phyloP scores from a whole-genome alignment of 345 rosid species.

The Gossypium ekmanianum region DNA sequence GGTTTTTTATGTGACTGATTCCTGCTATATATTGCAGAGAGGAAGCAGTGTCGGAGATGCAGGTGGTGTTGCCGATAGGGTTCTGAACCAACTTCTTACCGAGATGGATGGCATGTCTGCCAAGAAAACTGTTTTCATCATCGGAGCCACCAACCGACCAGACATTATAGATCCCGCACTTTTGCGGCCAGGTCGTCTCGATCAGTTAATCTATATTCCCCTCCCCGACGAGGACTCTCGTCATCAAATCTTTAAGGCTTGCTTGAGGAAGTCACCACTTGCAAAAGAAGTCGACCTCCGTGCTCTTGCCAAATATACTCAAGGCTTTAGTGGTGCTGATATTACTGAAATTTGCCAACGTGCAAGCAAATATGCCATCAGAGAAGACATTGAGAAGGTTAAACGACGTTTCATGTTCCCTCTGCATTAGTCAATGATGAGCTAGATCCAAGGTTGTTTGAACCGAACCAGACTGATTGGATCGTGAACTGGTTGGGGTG shows the following conservation, averaged over 20 bases:
- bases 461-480: too few species aligned
- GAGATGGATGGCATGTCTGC: slow-evolving; percentile 99
- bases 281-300: slow-evolving; percentile 82
- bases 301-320: slow-evolving; percentile 86
- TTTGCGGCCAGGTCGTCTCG: slow-evolving; percentile 90
- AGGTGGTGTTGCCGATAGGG: slow-evolving; percentile 97
- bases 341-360: slow-evolving; percentile 96
- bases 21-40: slow-evolving; percentile 43
- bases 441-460: too few species aligned
- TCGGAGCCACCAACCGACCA: slow-evolving; percentile 93
- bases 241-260: slow-evolving; percentile 69
- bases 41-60: slow-evolving; percentile 92
- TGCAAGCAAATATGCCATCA: slow-evolving; percentile 84
- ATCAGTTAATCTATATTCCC: slow-evolving; percentile 91
- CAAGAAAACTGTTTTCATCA: slow-evolving; percentile 93
- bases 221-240: slow-evolving; percentile 96
- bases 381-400: slow-evolving; percentile 92
- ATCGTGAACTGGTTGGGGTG: too few species aligned
- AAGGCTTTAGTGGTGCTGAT: slow-evolving; percentile 97
- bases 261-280: slow-evolving; percentile 85
- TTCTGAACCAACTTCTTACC: slow-evolving; percentile 86
- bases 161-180: slow-evolving; percentile 95
- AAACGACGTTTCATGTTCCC: not conserved
- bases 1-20: not conserved
- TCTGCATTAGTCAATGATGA: not conserved